Percentiles rank a stretch among this genome's conserved stretches.
Conservation (phyloP, 345 rosid genomes). For the Camelina neglecta region DNA sequence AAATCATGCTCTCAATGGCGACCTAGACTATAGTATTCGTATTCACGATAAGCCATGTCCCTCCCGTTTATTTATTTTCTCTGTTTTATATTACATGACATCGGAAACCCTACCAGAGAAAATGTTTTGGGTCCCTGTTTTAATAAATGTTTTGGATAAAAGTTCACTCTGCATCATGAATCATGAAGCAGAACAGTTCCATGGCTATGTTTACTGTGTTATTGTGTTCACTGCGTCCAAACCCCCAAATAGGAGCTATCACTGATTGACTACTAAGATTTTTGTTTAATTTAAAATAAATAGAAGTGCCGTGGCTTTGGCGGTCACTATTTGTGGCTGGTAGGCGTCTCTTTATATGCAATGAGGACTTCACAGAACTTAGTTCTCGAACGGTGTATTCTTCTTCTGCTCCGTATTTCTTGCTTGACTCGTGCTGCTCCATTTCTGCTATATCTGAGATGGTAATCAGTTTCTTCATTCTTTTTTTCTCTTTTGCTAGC, state of each 20-base stretch:
- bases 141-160: not conserved
- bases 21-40: not conserved
- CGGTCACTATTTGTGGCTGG: slow-evolving; percentile 75
- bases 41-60: not conserved
- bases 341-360: slow-evolving; percentile 65
- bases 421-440: slow-evolving; percentile 63
- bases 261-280: not conserved
- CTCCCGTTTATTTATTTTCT: not conserved
- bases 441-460: slow-evolving; percentile 60
- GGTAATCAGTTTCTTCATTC: slow-evolving; percentile 52
- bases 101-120: not conserved
- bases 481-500: not conserved
- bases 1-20: not conserved
- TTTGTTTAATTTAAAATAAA: slow-evolving; percentile 27
- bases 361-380: slow-evolving; percentile 68
- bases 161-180: slow-evolving; percentile 10
- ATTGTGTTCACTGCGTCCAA: slow-evolving; percentile 13
- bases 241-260: slow-evolving; percentile 27
- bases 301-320: slow-evolving; percentile 68
- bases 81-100: not conserved
- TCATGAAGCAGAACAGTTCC: slow-evolving; percentile 12
- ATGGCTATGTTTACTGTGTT: not conserved
- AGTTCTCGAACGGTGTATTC: slow-evolving; percentile 46
- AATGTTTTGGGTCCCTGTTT: not conserved
- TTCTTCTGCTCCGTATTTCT: slow-evolving; percentile 61